These are phyloP conservation scores for Cordyceps tenuipes DNA, from an alignment of 2,329 filamentous ascomycete species.

Conservation along the genomic window DNA sequence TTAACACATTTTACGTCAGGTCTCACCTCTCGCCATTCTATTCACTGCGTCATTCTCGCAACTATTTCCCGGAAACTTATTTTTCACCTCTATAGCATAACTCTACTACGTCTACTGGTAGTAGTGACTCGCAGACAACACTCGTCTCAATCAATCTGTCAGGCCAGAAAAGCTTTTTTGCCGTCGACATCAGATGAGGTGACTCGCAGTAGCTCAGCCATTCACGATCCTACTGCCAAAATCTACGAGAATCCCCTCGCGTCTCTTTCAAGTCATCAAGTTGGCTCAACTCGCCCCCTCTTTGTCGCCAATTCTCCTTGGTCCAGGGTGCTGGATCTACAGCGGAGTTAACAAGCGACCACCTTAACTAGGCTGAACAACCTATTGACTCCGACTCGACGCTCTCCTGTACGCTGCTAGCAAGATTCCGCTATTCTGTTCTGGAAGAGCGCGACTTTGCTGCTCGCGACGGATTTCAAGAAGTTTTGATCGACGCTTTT, in stretches of 20 bases:
- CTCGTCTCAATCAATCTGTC: background rate
- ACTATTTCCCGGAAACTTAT: background rate
- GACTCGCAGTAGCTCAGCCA: conserved; percentile 9
- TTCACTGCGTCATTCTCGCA: background rate
- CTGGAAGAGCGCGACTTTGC: background rate
- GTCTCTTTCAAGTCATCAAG: conserved; percentile 58
- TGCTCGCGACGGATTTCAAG: background rate
- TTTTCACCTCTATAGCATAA: background rate
- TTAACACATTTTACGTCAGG: background rate
- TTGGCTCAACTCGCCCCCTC: conserved; percentile 78
- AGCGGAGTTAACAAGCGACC: conserved; percentile 95
- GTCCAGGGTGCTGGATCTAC: conserved; percentile 89
- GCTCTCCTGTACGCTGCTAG: background rate
- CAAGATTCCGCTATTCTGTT: background rate
- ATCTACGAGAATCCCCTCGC: conserved; percentile 18
- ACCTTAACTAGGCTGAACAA: conserved; percentile 62
- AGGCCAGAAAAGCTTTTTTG: background rate
- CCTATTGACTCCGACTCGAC: conserved; percentile 9
- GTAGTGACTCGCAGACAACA: background rate
- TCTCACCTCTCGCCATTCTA: background rate
- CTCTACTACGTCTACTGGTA: background rate
- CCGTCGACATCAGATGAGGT: conserved; percentile 2
- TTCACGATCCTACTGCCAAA: background rate
- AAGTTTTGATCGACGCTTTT: conserved; percentile 16
- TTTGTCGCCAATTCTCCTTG: conserved; percentile 73